Evolutionary conservation across 2,329 filamentous ascomycete genomes (phyloP), one percentile per base, ranked within the genome.

Genomic region (Penicillium sp.): DNA sequence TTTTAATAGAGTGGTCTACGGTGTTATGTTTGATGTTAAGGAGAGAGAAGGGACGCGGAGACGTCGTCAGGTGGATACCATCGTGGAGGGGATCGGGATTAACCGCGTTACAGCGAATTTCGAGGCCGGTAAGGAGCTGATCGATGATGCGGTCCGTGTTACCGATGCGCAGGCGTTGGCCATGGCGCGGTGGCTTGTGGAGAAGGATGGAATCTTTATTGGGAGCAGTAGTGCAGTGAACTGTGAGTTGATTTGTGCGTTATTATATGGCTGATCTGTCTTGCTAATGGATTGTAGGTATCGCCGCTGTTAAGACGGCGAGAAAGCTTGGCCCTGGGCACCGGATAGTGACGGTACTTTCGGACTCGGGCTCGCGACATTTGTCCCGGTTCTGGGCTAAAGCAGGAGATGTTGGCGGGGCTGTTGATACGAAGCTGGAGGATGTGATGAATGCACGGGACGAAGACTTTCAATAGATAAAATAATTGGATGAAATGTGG

Each of bases 161-260:
- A 90, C 85, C 2, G 95, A 99, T 72, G 84, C 85, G 46, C 92
- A 99, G 77, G 94, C 94, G 11, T 85, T 90, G 70, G 82, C 81
- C 51, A 99, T 99, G 94, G 94, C 93, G n/a, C 81, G 90, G 59
- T 97, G 91, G 91, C 77, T 99, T 38, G 93, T 97, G 8, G 92
- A 97, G 75, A 88, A 92, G 60, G 94, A 99, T 72, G 94, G 94
- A 7, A 86, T 99, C 49, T 99, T 99, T 67, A 81, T 92, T 38
- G 95, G 94, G 8, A 96, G 92, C 71, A 96, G 91, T 71, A 96
- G 89, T 72, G 89, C 92, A n/a, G 93, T 99, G 48, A 99, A 99
- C 72, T 96, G 92, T 80, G 67, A 73, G 81, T 76, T 42, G 49
- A 18, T 13, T 40, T 5, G 27, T 42, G 39, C 4, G 29, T 8